phyloP scores from a whole-genome alignment of 208 protist species.

The Leptomonas pyrrhocoris region DNA sequence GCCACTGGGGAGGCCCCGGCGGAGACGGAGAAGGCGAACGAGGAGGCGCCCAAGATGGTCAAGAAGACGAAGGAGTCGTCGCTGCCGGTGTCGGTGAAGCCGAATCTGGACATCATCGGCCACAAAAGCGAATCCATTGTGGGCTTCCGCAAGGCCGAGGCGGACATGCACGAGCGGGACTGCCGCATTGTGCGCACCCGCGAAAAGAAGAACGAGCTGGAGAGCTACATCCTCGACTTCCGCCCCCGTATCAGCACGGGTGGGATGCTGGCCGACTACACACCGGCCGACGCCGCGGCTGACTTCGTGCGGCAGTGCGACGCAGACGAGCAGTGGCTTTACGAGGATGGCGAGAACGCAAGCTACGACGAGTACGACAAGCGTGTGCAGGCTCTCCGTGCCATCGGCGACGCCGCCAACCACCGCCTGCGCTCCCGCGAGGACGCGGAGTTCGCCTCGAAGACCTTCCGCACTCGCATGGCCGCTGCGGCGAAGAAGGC shows the following conservation, averaged over 20 bases:
- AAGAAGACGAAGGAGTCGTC: slow-evolving; percentile 47
- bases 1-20: slow-evolving; percentile 19
- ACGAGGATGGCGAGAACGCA: slow-evolving; percentile 85
- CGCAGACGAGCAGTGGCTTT: slow-evolving; percentile 88
- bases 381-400: slow-evolving; percentile 73
- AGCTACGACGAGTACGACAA: slow-evolving; percentile 69
- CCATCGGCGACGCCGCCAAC: slow-evolving; percentile 80
- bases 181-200: slow-evolving; percentile 59
- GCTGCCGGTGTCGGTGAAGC: slow-evolving; percentile 57
- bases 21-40: slow-evolving; percentile 43
- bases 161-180: slow-evolving; percentile 83
- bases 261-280: slow-evolving; percentile 74
- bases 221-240: slow-evolving; percentile 91
- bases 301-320: slow-evolving; percentile 72
- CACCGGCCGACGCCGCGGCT: slow-evolving; percentile 45
- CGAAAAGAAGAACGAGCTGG: slow-evolving; percentile 91
- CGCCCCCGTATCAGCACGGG: slow-evolving; percentile 65
- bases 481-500: slow-evolving; percentile 43
- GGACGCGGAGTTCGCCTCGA: slow-evolving; percentile 66
- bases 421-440: slow-evolving; percentile 59
- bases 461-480: slow-evolving; percentile 48
- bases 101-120: slow-evolving; percentile 62
- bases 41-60: slow-evolving; percentile 22
- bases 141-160: slow-evolving; percentile 65
- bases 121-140: slow-evolving; percentile 51